Conservation (phyloP, 169 alveolate genomes). For the Eimeria maxima region DNA sequence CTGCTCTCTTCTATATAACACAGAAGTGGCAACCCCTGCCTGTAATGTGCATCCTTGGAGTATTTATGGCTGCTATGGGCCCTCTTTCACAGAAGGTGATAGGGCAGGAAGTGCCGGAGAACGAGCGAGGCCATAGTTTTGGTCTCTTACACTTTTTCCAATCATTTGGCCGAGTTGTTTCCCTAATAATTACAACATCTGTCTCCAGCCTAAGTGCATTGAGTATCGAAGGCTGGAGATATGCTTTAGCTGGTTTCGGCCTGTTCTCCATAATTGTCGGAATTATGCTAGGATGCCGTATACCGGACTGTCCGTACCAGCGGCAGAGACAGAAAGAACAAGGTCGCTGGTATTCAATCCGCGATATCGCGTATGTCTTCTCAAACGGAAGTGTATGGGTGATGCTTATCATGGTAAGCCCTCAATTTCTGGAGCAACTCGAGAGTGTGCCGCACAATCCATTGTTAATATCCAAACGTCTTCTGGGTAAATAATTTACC, state of each 20-base stretch:
- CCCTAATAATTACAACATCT: constrained; percentile 90
- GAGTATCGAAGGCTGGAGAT: constrained; percentile 76
- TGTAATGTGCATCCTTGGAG: constrained; percentile 89
- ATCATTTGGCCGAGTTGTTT: constrained; percentile 89
- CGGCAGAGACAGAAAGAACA: constrained; percentile 9
- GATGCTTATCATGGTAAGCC: constrained; percentile 79
- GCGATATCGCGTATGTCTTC: constrained; percentile 73
- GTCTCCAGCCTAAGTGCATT: constrained; percentile 37
- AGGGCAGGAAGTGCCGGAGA: constrained; percentile 89
- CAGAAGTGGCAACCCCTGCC: constrained; percentile 88
- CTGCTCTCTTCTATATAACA: constrained; percentile 86
- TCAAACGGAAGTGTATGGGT: constrained; percentile 81
- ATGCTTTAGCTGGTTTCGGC: constrained; percentile 71
- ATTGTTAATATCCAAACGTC: neutral
- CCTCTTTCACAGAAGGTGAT: constrained; percentile 92
- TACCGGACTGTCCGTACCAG: constrained; percentile 62
- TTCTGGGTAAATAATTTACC: neutral
- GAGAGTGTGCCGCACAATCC: neutral
- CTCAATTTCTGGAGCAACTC: neutral
- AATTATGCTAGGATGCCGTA: constrained; percentile 48
- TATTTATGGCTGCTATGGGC: constrained; percentile 91
- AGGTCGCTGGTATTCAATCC: constrained; percentile 69
- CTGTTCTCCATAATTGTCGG: constrained; percentile 43
- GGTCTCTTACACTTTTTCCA: constrained; percentile 91
- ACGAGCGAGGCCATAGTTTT: constrained; percentile 89